Percentiles rank a stretch among this genome's conserved stretches.
Evolutionary conservation across 106 monocot species (phyloP).

Genomic region (Apostasia ramifera): DNA sequence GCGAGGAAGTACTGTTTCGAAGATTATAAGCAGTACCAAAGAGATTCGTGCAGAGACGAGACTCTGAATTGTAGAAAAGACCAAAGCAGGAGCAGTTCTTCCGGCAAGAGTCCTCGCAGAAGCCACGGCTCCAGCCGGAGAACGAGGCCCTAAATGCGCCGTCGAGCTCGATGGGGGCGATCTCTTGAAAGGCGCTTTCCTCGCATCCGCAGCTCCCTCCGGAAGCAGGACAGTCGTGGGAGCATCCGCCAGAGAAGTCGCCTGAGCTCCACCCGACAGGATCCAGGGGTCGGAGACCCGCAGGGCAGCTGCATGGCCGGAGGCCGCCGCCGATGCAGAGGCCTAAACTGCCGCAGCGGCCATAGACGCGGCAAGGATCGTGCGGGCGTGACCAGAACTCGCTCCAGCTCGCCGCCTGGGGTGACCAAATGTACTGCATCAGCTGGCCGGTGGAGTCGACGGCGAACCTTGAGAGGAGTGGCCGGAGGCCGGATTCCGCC

Average conservation of each 20-base stretch:
- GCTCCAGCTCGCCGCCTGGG: constrained; percentile 51
- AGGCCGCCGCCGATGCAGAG: constrained; percentile 20
- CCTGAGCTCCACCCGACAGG: constrained; percentile 24
- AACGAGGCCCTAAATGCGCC: background rate
- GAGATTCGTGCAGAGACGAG: constrained; percentile 21
- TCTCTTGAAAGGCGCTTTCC: constrained; percentile 9
- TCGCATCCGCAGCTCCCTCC: background rate
- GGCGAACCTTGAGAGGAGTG: constrained; percentile 32
- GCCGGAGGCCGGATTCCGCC: constrained; percentile 1
- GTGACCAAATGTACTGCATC: constrained; percentile 60
- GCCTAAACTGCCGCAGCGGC: constrained; percentile 47
- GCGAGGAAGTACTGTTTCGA: constrained; percentile 17
- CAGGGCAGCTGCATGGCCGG: constrained; percentile 28
- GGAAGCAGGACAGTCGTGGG: background rate
- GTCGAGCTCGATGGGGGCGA: constrained; percentile 24
- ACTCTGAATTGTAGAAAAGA: constrained; percentile 14
- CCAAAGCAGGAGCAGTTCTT: constrained; percentile 48
- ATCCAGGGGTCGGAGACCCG: constrained; percentile 15
- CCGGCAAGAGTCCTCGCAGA: constrained; percentile 38
- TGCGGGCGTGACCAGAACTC: constrained; percentile 61
- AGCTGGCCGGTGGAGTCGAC: constrained; percentile 47
- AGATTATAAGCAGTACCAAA: constrained; percentile 34
- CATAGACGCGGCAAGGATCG: constrained; percentile 31
- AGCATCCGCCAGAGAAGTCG: constrained; percentile 34
- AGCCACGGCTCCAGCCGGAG: constrained; percentile 7